Base-by-base conservation (phyloP, 441 rosid species). In the Euphorbia neoarborescens region DNA sequence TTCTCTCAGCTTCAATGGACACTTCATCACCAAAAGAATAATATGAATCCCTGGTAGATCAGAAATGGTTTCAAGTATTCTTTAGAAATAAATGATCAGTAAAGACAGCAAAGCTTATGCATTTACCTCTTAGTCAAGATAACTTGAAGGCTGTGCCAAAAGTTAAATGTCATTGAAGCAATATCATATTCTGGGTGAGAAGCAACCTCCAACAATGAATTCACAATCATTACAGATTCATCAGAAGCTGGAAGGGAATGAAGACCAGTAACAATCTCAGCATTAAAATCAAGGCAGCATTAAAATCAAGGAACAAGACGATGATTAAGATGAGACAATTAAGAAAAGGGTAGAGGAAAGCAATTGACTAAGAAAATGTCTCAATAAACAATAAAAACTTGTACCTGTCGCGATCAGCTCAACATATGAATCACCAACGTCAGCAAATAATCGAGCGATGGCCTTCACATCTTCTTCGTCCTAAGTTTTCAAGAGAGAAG, bases 401-500 rank as follows among this genome's bases (percentile, higher is more conserved):
- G 35, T 85, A 90, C 99, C 99, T 69, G 92, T 86, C 65, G 99
- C 98, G 73, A 95, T 92, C 80, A 92, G 80, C 80, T 95, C 98
- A 48, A 92, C 95, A 76, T 95, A 95, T 62, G 97, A 89, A 88
- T 95, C 99, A 40, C 99, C 99, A 84, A 92, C 87, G 77, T 92
- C 99, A 69, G 99, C 96, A 71, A 95, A 90, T 79, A 95, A 85
- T 68, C 98, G 88, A 80, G 95, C 99, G 71, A 95, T 92, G 73
- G 99, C 98, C 82, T 92, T 95, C 81, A 92, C 88, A 84, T 92
- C 99, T 83, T 95, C 99, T 75, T 92, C 99, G 77, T 95, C 98
- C 98, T 94, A 87, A 66, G 54, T 62, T 34, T 28, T 51, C 37
- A 63, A 68, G 3, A 30, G 7, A 19, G n/a, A n/a, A n/a, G n/a